A percentile compares a stretch with the other conserved stretches of the same genome.
Evolutionary conservation across 108 stramenopile species (phyloP).

Genomic region (Pseudonitzschia delicatissima): DNA sequence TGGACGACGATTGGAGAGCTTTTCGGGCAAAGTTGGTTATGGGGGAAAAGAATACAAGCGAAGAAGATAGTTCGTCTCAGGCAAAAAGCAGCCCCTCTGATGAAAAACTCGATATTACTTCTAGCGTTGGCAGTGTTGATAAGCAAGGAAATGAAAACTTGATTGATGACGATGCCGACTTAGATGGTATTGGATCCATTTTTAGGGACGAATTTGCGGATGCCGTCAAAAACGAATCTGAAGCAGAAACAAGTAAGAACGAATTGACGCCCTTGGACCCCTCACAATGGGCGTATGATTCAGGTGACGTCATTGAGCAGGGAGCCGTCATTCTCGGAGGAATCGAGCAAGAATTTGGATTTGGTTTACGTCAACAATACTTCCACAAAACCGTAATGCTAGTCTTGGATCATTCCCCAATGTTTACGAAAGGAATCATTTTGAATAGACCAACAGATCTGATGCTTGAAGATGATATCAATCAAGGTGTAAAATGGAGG

Average conservation of each 20-base stretch:
- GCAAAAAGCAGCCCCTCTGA: not conserved
- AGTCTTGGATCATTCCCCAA: constrained; percentile 58
- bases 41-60: constrained; percentile 32
- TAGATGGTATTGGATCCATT: constrained; percentile 74
- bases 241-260: not conserved
- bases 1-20: constrained; percentile 66
- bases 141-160: not conserved
- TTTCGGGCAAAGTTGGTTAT: constrained; percentile 82
- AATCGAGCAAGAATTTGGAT: constrained; percentile 76
- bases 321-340: constrained; percentile 82
- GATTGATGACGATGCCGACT: constrained; percentile 36
- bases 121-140: not conserved
- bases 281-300: constrained; percentile 79
- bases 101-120: not conserved
- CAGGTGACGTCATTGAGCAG: constrained; percentile 76
- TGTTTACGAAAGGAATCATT: constrained; percentile 80
- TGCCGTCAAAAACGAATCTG: not conserved
- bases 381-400: constrained; percentile 74
- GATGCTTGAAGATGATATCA: constrained; percentile 43
- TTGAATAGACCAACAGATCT: constrained; percentile 75
- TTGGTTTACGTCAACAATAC: constrained; percentile 82
- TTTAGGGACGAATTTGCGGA: constrained; percentile 30
- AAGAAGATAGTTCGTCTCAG: not conserved
- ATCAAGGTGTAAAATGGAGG: constrained; percentile 55
- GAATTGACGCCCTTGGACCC: constrained; percentile 57